A percentile compares a stretch with the other conserved stretches of the same genome.
Evolutionary conservation across 2,329 filamentous ascomycete genomes (phyloP).

Genomic region (Emergomyces orientalis): DNA sequence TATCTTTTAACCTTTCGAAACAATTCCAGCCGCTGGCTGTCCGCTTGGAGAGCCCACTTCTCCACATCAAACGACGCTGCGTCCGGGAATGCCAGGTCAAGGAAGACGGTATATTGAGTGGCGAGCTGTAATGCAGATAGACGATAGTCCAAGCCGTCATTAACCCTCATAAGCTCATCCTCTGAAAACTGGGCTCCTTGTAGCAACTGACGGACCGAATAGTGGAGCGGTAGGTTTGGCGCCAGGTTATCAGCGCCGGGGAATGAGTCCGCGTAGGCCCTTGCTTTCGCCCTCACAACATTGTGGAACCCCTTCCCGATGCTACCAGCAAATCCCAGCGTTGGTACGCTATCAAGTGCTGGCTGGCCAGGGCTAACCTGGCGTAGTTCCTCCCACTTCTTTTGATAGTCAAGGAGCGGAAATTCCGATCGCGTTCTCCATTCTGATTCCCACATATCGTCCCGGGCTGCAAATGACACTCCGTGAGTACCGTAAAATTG

Average conservation of each 20-base stretch:
- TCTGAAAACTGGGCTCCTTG: background rate
- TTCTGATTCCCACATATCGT: constrained; percentile 16
- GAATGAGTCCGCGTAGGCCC: constrained; percentile 5
- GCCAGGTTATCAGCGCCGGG: background rate
- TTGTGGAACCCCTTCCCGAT: constrained; percentile 8
- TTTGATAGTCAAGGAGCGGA: constrained; percentile 13
- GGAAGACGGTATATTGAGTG: constrained; percentile 2
- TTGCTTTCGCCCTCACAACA: background rate
- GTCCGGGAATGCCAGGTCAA: background rate
- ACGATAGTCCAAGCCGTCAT: constrained; percentile 5
- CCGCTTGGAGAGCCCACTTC: background rate
- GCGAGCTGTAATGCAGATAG: background rate
- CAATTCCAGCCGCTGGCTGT: background rate
- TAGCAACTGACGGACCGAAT: background rate
- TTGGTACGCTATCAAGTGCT: background rate
- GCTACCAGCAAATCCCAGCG: constrained; percentile 7
- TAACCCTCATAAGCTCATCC: background rate
- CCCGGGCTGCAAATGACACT: constrained; percentile 16
- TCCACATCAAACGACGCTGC: background rate
- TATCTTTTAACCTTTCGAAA: background rate
- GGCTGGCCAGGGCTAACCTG: background rate
- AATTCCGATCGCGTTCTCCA: constrained; percentile 13
- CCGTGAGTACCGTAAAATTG: constrained; percentile 10
- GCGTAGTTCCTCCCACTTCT: constrained; percentile 13
- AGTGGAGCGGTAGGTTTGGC: background rate